A percentile compares a stretch with the other conserved stretches of the same genome.
Evolutionary conservation across 75 land plant genomes (phyloP).

Genomic region (Cupressus sempervirens): DNA sequence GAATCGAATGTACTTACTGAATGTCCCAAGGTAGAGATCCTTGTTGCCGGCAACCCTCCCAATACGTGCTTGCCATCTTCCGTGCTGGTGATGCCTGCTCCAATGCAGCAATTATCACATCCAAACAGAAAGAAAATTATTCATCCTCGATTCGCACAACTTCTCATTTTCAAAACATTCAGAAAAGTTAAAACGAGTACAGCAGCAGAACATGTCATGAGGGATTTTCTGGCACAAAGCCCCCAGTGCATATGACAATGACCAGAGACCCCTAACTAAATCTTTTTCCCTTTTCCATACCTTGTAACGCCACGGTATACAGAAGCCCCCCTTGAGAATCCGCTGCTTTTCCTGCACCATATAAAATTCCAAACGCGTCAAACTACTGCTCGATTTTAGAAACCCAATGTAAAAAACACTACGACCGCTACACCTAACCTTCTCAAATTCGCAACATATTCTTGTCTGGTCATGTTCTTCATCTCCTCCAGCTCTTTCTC

Average conservation of each 20-base stretch:
- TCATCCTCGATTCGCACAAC: too few species aligned
- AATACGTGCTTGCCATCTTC: slow-evolving; percentile 88
- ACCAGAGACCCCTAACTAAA: not conserved
- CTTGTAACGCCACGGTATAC: slow-evolving; percentile 82
- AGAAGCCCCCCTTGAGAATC: slow-evolving; percentile 79
- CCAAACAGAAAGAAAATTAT: not conserved
- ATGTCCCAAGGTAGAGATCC: slow-evolving; percentile 90
- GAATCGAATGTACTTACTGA: slow-evolving; percentile 46
- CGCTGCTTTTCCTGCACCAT: slow-evolving; percentile 62
- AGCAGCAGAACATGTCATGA: not conserved
- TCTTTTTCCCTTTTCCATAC: slow-evolving; percentile 4
- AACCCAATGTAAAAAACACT: not conserved
- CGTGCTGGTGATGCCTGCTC: slow-evolving; percentile 79
- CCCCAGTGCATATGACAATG: not conserved
- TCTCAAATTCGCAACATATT: slow-evolving; percentile 46
- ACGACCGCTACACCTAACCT: slow-evolving; percentile 16
- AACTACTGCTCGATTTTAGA: not conserved
- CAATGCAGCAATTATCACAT: not conserved
- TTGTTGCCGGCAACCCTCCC: slow-evolving; percentile 94
- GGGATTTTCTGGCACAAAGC: not conserved
- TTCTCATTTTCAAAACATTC: not conserved
- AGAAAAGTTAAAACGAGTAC: not conserved
- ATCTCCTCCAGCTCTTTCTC: slow-evolving; percentile 49
- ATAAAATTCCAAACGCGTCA: not conserved
- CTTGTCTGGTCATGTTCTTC: slow-evolving; percentile 57